Percentiles rank a stretch among this genome's conserved stretches.
phyloP scores from a whole-genome alignment of 805 yeast species.

The Suhomyces faveliae region DNA sequence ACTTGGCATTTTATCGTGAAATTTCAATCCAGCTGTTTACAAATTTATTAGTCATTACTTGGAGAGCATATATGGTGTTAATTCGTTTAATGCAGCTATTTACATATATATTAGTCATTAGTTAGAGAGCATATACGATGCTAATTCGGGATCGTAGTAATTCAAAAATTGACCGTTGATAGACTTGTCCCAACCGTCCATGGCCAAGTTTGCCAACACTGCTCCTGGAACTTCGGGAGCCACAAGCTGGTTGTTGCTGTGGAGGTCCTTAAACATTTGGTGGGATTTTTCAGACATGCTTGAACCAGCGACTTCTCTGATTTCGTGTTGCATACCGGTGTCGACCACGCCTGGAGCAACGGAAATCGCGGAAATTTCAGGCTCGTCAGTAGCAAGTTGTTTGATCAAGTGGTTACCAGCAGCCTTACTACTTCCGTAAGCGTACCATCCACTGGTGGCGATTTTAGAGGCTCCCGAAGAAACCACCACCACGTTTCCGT shows the following conservation, averaged over 20 bases:
- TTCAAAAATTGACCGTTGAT: constrained; percentile 70
- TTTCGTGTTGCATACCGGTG: constrained; percentile 82
- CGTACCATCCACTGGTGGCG: constrained; percentile 74
- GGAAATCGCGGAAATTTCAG: constrained; percentile 54
- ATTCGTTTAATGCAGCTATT: too few species aligned
- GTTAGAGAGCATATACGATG: constrained; percentile 2
- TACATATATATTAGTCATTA: too few species aligned
- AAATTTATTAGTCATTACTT: too few species aligned
- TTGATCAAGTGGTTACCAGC: constrained; percentile 77
- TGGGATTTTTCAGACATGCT: constrained; percentile 62
- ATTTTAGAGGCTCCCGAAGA: constrained; percentile 84
- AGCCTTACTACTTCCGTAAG: constrained; percentile 90
- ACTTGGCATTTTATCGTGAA: not conserved
- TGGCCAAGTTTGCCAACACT: constrained; percentile 64
- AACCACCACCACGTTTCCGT: constrained; percentile 73
- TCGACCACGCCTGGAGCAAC: constrained; percentile 96
- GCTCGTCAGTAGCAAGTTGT: constrained; percentile 69
- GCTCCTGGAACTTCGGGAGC: constrained; percentile 72
- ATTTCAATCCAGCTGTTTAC: too few species aligned
- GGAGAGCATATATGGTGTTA: too few species aligned
- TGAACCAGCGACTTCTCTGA: constrained; percentile 60
- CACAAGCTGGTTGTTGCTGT: constrained; percentile 55
- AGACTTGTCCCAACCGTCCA: constrained; percentile 52
- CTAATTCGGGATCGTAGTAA: constrained; percentile 46
- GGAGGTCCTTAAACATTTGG: constrained; percentile 62